Evolutionary conservation across 768 basidiomycete genomes (phyloP).

Genomic region (Glaciozyma antarctica): DNA sequence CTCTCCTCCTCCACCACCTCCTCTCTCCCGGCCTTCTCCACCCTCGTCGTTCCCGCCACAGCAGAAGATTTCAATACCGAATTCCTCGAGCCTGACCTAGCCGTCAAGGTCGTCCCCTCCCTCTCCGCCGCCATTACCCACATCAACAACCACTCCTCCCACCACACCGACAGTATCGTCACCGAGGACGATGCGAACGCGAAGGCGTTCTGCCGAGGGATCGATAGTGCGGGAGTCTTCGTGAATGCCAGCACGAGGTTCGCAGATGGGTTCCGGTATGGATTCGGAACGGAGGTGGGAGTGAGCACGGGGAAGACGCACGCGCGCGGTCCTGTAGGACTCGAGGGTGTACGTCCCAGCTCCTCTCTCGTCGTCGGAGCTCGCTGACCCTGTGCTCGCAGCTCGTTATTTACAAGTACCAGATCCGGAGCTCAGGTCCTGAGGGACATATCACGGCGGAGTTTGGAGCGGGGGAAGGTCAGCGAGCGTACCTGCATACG

Average conservation of each 20-base stretch:
- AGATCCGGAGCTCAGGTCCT: constrained; percentile 63
- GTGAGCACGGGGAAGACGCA: constrained; percentile 95
- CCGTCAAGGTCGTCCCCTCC: constrained; percentile 65
- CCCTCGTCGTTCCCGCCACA: constrained; percentile 49
- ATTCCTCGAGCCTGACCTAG: constrained; percentile 73
- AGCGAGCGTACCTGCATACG: constrained; percentile 51
- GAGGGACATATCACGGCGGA: constrained; percentile 78
- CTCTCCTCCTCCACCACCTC: constrained; percentile 40
- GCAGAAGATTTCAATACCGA: constrained; percentile 71
- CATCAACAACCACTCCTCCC: constrained; percentile 87
- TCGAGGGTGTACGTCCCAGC: constrained; percentile 40
- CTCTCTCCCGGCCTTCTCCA: constrained; percentile 20
- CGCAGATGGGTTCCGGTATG: constrained; percentile 91
- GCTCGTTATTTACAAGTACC: constrained; percentile 91
- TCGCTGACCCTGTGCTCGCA: constrained; percentile 42
- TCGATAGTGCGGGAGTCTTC: constrained; percentile 86
- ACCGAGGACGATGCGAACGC: constrained; percentile 59
- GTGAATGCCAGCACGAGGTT: constrained; percentile 94
- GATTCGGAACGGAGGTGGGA: constrained; percentile 95
- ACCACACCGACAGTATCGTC: constrained; percentile 89
- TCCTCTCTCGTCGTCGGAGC: background rate
- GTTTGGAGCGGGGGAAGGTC: constrained; percentile 61
- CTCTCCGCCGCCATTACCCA: constrained; percentile 66
- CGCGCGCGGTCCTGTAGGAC: constrained; percentile 87
- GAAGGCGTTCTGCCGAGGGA: constrained; percentile 68